phyloP scores from a whole-genome alignment of 78 protist species.

The Mastigamoeba balamuthi region DNA sequence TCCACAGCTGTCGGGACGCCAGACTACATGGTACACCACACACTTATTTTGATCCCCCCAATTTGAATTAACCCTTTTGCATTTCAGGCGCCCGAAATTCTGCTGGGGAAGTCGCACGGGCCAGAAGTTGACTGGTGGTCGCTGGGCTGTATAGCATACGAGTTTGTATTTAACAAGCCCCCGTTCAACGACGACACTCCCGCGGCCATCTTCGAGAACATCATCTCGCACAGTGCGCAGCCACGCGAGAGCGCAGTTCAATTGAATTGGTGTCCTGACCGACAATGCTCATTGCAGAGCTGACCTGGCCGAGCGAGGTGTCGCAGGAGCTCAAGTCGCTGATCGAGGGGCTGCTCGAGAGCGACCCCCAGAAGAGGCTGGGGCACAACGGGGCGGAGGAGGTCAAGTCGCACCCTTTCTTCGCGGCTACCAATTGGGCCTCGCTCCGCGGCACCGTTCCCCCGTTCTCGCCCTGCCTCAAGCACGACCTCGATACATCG shows the following conservation, averaged over 20 bases:
- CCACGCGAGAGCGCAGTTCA: slow-evolving; percentile 10
- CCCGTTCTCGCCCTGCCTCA: slow-evolving; percentile 31
- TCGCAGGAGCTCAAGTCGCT: background rate
- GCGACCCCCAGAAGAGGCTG: slow-evolving; percentile 36
- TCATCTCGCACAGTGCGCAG: slow-evolving; percentile 29
- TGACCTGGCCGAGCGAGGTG: background rate
- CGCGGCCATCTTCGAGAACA: slow-evolving; percentile 43
- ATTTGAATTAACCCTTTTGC: slow-evolving; percentile 64
- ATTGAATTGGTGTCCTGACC: slow-evolving; percentile 12
- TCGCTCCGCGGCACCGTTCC: slow-evolving; percentile 29
- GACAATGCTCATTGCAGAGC: slow-evolving; percentile 7
- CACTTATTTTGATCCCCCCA: slow-evolving; percentile 24
- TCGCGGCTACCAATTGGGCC: slow-evolving; percentile 70
- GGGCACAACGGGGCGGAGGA: slow-evolving; percentile 55
- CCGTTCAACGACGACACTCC: slow-evolving; percentile 73
- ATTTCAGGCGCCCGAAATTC: slow-evolving; percentile 79
- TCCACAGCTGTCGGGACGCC: background rate
- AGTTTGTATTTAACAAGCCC: slow-evolving; percentile 59
- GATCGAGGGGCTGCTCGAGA: slow-evolving; percentile 14
- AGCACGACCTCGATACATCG: background rate
- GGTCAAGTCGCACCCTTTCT: slow-evolving; percentile 75
- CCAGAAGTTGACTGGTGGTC: slow-evolving; percentile 86
- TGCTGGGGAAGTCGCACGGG: slow-evolving; percentile 59
- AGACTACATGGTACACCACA: slow-evolving; percentile 6
- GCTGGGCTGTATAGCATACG: slow-evolving; percentile 58